Evolutionary conservation across 176 grass and related monocot genomes (phyloP).

Genomic region (Saccharum officinarum): DNA sequence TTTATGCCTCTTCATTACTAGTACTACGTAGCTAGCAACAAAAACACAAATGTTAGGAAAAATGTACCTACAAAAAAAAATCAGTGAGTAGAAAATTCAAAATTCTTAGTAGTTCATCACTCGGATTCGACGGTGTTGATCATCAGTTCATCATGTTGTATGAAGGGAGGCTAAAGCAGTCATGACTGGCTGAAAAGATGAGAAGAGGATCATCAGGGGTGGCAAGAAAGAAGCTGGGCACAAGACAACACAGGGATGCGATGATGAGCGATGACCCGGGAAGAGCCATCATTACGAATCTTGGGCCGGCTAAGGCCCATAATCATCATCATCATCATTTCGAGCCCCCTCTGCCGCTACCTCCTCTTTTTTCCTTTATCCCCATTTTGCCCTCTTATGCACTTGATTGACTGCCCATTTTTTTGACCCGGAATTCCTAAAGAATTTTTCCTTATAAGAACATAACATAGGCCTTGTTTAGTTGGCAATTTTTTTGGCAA

Average conservation of each 20-base stretch:
- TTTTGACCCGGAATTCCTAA: neutral
- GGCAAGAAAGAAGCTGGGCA: neutral
- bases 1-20: neutral
- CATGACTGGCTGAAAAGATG: neutral
- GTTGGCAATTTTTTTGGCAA: no score
- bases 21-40: no score
- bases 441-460: neutral
- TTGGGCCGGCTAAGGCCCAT: slow-evolving; percentile 75
- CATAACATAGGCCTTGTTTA: no score
- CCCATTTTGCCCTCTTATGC: slow-evolving; percentile 15
- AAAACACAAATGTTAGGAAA: neutral
- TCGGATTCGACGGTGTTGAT: neutral
- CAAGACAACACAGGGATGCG: neutral
- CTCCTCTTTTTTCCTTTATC: neutral
- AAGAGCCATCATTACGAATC: slow-evolving; percentile 84
- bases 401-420: neutral
- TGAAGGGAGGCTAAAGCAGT: slow-evolving; percentile 5
- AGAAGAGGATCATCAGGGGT: neutral
- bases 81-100: neutral
- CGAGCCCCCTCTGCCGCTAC: slow-evolving; percentile 25
- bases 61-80: neutral
- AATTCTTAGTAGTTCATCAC: neutral
- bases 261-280: slow-evolving; percentile 42
- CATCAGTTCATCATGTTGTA: neutral
- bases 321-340: slow-evolving; percentile 40